These are phyloP conservation scores for Bacidia gigantensis DNA, from an alignment of 495 filamentous ascomycete genomes.

Conservation along the genomic window DNA sequence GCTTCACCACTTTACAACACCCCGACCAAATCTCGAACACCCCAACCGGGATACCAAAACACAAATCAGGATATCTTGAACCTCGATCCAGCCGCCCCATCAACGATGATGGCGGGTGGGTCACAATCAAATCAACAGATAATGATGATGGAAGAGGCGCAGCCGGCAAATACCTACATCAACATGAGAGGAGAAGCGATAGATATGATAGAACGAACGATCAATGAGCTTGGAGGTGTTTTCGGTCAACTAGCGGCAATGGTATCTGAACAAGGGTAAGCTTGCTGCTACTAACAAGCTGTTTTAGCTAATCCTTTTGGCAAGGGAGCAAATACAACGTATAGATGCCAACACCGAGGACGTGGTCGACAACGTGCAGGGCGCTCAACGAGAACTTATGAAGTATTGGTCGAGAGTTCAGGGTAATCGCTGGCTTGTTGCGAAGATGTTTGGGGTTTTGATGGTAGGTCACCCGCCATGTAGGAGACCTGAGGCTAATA, in stretches of 20 bases:
- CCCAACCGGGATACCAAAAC: constrained; percentile 39
- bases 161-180: constrained; percentile 75
- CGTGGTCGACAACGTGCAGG: constrained; percentile 92
- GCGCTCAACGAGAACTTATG: constrained; percentile 80
- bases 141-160: constrained; percentile 87
- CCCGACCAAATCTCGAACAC: constrained; percentile 48
- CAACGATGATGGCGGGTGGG: constrained; percentile 32
- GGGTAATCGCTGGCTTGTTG: constrained; percentile 90
- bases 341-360: constrained; percentile 95
- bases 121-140: constrained; percentile 72
- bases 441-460: constrained; percentile 95
- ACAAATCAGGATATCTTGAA: constrained; percentile 61
- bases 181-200: constrained; percentile 90
- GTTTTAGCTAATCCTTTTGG: neutral
- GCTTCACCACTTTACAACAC: constrained; percentile 80
- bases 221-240: constrained; percentile 84
- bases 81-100: constrained; percentile 59
- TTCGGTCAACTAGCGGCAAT: constrained; percentile 95
- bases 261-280: constrained; percentile 94
- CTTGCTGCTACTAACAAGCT: constrained; percentile 43
- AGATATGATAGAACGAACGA: constrained; percentile 91
- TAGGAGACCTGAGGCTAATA: constrained; percentile 13
- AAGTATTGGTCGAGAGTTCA: constrained; percentile 94
- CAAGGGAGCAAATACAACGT: constrained; percentile 32
- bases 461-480: constrained; percentile 37